A percentile compares a stretch with the other conserved stretches of the same genome.
Conservation (phyloP, 352 stramenopile genomes). For the Plasmopara muralis region DNA sequence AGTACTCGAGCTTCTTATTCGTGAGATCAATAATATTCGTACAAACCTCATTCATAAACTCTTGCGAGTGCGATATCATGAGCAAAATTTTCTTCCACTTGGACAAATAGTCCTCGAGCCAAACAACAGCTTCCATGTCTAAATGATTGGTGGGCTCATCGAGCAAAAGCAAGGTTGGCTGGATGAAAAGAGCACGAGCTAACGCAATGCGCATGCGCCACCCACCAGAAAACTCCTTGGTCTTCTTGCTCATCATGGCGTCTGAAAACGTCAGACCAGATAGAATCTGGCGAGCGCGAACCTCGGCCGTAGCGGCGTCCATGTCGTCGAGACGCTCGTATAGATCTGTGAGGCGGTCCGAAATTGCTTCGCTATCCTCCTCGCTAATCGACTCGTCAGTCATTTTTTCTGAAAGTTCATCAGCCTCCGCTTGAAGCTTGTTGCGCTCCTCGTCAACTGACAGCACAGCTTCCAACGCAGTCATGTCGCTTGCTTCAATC, state of each 20-base stretch:
- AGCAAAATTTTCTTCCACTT: slow-evolving; percentile 97
- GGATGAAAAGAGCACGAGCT: slow-evolving; percentile 95
- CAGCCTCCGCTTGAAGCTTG: slow-evolving; percentile 89
- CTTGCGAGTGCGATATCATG: slow-evolving; percentile 96
- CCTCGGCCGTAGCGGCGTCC: slow-evolving; percentile 91
- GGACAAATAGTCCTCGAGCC: slow-evolving; percentile 97
- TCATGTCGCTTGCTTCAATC: slow-evolving; percentile 92
- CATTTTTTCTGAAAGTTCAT: slow-evolving; percentile 90
- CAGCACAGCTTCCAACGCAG: slow-evolving; percentile 93
- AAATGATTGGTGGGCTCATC: slow-evolving; percentile 95
- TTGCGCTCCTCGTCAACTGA: slow-evolving; percentile 91
- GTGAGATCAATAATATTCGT: slow-evolving; percentile 97
- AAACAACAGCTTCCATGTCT: slow-evolving; percentile 98
- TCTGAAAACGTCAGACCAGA: slow-evolving; percentile 94
- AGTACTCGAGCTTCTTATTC: slow-evolving; percentile 95
- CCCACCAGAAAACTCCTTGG: slow-evolving; percentile 90
- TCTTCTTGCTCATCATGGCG: slow-evolving; percentile 93
- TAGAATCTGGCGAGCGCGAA: slow-evolving; percentile 91
- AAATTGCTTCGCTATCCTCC: slow-evolving; percentile 76
- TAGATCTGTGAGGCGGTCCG: slow-evolving; percentile 89
- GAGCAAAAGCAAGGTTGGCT: slow-evolving; percentile 91
- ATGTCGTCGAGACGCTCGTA: slow-evolving; percentile 95
- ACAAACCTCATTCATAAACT: slow-evolving; percentile 98
- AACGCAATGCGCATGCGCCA: slow-evolving; percentile 97
- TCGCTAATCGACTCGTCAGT: slow-evolving; percentile 84